phyloP scores from a whole-genome alignment of 1,284 basidiomycete genomes.

The Malassezia brasiliensis region DNA sequence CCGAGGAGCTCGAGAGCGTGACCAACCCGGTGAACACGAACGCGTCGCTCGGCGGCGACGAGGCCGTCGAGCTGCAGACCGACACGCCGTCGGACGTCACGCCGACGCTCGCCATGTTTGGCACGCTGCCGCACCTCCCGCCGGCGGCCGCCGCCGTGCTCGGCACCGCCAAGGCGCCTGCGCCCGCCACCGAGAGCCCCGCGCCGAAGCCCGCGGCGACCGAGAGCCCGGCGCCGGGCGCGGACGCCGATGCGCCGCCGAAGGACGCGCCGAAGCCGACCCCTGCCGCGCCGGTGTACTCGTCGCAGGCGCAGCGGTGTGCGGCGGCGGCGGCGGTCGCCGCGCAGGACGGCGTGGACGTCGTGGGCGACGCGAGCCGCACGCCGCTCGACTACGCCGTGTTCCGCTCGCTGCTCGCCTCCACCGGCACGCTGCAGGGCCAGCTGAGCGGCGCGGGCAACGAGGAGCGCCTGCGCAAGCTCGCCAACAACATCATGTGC shows the following conservation, averaged over 20 bases:
- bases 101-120: conserved; percentile 37
- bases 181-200: conserved; percentile 9
- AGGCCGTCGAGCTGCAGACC: conserved; percentile 24
- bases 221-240: conserved; percentile 15
- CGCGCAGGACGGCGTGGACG: conserved; percentile 55
- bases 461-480: conserved; percentile 81
- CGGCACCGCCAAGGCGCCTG: not conserved
- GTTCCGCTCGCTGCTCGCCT: conserved; percentile 61
- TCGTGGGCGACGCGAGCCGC: conserved; percentile 74
- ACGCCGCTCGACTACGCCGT: conserved; percentile 88
- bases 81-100: conserved; percentile 25
- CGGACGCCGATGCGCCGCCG: not conserved
- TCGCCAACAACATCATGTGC: conserved; percentile 76
- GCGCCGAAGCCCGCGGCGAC: conserved; percentile 16
- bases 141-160: conserved; percentile 13
- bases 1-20: conserved; percentile 11
- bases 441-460: conserved; percentile 46
- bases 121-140: conserved; percentile 28
- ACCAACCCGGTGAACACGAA: not conserved
- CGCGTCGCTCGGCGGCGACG: conserved; percentile 23
- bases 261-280: not conserved
- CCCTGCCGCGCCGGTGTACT: not conserved
- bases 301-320: conserved; percentile 11
- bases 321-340: conserved; percentile 1
- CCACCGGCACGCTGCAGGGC: conserved; percentile 21